Conservation (phyloP, 306 rosid genomes). For the Abrus precatorius region DNA sequence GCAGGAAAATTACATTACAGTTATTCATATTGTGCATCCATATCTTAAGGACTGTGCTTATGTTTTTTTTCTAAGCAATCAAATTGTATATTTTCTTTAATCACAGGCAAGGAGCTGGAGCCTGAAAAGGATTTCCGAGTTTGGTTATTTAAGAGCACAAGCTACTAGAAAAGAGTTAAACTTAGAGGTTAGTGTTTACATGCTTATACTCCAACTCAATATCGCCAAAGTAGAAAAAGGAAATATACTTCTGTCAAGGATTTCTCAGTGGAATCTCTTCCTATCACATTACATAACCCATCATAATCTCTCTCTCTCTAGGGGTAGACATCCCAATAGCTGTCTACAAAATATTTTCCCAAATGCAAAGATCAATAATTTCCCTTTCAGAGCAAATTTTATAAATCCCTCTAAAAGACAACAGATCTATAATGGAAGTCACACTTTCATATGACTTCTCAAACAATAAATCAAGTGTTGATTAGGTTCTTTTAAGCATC, state of each 20-base stretch:
- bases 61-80: not conserved
- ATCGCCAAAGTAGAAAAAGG: too few relatives aligned
- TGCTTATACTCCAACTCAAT: conserved; percentile 3
- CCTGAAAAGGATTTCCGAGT: conserved; percentile 63
- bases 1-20: conserved; percentile 3
- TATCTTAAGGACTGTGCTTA: not conserved
- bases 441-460: not conserved
- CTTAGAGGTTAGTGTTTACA: conserved; percentile 64
- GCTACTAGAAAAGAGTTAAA: conserved; percentile 65
- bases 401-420: too few relatives aligned
- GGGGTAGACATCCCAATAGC: too few relatives aligned
- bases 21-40: not conserved
- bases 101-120: conserved; percentile 71
- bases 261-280: too few relatives aligned
- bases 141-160: conserved; percentile 74
- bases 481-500: too few relatives aligned
- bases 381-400: not conserved
- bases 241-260: too few relatives aligned
- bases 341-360: too few relatives aligned
- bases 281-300: too few relatives aligned
- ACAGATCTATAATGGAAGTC: not conserved
- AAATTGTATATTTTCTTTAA: conserved; percentile 18
- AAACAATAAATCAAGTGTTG: not conserved
- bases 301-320: too few relatives aligned
- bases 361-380: not conserved